Conservation (phyloP, 371 early-diverging fungal species). For the Chytridium lagenaria region DNA sequence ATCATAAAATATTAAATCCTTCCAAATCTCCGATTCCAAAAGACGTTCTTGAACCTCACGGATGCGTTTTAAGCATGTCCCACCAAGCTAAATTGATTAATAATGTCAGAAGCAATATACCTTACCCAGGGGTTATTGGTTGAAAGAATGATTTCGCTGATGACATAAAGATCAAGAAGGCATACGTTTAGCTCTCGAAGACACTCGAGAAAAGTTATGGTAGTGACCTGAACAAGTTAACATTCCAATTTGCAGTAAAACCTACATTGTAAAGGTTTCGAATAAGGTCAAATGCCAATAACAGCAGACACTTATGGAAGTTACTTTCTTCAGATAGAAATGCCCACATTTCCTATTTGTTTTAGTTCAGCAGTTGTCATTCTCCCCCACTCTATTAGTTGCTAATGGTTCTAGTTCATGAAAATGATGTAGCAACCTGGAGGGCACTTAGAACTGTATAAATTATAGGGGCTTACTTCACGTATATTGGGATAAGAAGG, state of each 20-base stretch:
- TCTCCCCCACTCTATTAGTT: not conserved
- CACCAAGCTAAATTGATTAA: not conserved
- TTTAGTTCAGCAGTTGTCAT: too few species aligned
- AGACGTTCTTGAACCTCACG: not conserved
- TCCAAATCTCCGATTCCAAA: slow-evolving; percentile 11
- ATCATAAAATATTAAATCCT: not conserved
- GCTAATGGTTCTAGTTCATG: not conserved
- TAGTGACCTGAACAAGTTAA: not conserved
- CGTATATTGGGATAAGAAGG: not conserved
- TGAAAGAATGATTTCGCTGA: not conserved
- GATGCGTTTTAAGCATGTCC: not conserved
- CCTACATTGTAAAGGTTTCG: not conserved
- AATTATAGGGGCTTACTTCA: too few species aligned
- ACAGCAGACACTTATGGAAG: slow-evolving; percentile 1
- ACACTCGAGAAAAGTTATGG: not conserved
- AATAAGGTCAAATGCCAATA: not conserved
- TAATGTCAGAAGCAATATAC: not conserved
- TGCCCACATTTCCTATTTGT: not conserved
- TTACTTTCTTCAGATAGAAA: not conserved
- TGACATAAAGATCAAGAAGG: not conserved
- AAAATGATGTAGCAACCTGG: not conserved
- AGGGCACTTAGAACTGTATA: not conserved
- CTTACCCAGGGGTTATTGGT: not conserved
- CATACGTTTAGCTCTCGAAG: not conserved
- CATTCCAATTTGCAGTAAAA: not conserved